Percentiles rank a stretch among this genome's conserved stretches.
Evolutionary conservation across 2,329 filamentous ascomycete genomes (phyloP).

Genomic region (Pseudogymnoascus sp.): DNA sequence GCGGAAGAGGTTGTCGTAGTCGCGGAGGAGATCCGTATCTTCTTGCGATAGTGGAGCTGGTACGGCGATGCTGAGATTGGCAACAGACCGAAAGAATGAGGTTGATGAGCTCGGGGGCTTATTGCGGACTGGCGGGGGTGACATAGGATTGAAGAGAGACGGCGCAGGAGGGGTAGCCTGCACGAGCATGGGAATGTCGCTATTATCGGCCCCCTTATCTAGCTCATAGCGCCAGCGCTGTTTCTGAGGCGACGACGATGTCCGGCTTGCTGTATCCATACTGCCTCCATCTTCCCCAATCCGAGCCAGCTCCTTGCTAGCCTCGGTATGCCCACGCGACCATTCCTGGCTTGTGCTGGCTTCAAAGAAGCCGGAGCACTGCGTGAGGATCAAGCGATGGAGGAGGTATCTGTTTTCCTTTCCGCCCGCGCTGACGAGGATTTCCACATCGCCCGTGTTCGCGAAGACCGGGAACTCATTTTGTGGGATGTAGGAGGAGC

Average conservation of each 20-base stretch:
- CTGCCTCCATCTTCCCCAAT: constrained; percentile 41
- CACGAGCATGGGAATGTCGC: constrained; percentile 81
- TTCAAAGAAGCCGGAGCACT: constrained; percentile 92
- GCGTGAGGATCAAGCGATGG: constrained; percentile 77
- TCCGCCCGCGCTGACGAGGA: constrained; percentile 62
- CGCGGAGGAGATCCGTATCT: constrained; percentile 71
- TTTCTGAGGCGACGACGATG: constrained; percentile 29
- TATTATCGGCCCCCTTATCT: constrained; percentile 64
- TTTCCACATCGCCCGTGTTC: constrained; percentile 88
- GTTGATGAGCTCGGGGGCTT: constrained; percentile 57
- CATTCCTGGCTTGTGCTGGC: constrained; percentile 76
- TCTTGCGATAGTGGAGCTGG: constrained; percentile 45
- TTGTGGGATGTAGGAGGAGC: constrained; percentile 60
- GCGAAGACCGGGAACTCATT: constrained; percentile 93
- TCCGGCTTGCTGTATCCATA: constrained; percentile 29
- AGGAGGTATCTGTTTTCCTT: constrained; percentile 80
- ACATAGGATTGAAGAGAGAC: constrained; percentile 48
- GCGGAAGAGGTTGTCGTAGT: constrained; percentile 93
- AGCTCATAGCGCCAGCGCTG: constrained; percentile 82
- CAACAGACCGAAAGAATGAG: constrained; percentile 80
- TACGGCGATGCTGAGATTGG: constrained; percentile 56
- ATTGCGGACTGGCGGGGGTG: constrained; percentile 50
- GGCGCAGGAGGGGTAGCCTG: constrained; percentile 51
- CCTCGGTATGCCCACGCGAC: constrained; percentile 38
- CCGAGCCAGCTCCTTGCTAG: constrained; percentile 40